Evolutionary conservation across 306 rosid genomes (phyloP).

Genomic region (Cotoneaster glaucophyllus): DNA sequence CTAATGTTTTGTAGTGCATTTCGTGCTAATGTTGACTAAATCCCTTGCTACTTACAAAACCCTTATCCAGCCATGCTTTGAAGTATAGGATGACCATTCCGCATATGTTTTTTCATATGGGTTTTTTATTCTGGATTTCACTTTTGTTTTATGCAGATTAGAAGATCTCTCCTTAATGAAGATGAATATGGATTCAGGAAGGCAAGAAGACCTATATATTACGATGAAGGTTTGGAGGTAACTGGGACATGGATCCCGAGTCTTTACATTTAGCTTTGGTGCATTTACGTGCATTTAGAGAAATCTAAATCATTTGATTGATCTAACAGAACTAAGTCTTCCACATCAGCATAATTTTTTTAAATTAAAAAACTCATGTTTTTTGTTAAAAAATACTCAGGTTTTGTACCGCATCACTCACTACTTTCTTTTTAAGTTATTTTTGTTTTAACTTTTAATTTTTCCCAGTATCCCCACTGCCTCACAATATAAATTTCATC

Average conservation of each 20-base stretch:
- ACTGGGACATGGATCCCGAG: neutral
- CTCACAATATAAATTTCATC: too few species aligned
- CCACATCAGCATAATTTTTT: too few species aligned
- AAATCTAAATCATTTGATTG: too few species aligned
- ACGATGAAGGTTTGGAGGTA: constrained; percentile 96
- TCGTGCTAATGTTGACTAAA: neutral
- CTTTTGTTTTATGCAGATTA: constrained; percentile 48
- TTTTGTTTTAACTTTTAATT: too few species aligned
- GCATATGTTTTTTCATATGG: constrained; percentile 2
- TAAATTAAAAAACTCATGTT: too few species aligned
- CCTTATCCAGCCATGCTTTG: neutral
- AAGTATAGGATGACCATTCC: neutral
- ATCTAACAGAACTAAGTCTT: too few species aligned
- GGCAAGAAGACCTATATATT: constrained; percentile 79
- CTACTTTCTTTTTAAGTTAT: too few species aligned
- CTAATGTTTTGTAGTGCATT: neutral
- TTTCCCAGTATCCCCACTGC: too few species aligned
- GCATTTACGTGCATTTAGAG: too few species aligned
- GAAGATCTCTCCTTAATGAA: constrained; percentile 77
- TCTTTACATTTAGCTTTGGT: too few species aligned
- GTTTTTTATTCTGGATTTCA: constrained; percentile 4
- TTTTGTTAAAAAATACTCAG: too few species aligned
- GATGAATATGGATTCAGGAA: constrained; percentile 79
- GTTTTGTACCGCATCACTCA: too few species aligned
- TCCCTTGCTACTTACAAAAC: neutral